Evolutionary conservation across 805 yeast genomes (phyloP), one percentile per base, ranked within the genome.

Genomic region (Candida ulmi): DNA sequence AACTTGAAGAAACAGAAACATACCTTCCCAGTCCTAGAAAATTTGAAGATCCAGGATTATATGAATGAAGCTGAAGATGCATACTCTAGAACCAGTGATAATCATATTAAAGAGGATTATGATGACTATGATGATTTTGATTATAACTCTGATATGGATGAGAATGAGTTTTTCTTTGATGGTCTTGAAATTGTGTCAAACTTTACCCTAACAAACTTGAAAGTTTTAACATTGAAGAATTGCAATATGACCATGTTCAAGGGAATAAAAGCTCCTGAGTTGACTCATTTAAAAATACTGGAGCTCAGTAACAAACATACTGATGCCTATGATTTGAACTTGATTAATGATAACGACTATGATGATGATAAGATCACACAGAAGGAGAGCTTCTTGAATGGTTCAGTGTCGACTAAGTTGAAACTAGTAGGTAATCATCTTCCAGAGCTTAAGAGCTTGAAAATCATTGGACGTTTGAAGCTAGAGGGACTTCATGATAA

Each of bases 161-260:
- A 61, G 41, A 66, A 64, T 34, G 58, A 52, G 35, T 50, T 65
- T 29, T 65, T 62, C 42, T 62, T 67, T 44, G 65, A 63, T 41
- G 69, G 58, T 0, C 26, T 54, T 17, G 58, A 54, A 38, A 50
- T 54, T 3, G 27, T 54, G 2, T 48, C 45, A 15, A 54, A 52
- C 27, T 35, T 43, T 17, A 37, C 13, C 6, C 36, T 47, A 18
- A 43, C 51, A 3, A 30, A 35, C 2, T 26, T 54, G 3, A 35
- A 46, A 17, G 36, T 41, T 0, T 36, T 54, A 4, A 41, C 45
- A 3, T 30, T 54, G 15, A 49, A 47, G 42, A 54, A 51, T 33
- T 49, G 53, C 23, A 54, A 52, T 28, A 38, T 54, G 2, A 46
- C 58, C 18, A 35, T 30, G 12, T 27, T 54, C n/a, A 44, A 42